Conservation (phyloP, 768 basidiomycete genomes). For the Pluteus cervinus region DNA sequence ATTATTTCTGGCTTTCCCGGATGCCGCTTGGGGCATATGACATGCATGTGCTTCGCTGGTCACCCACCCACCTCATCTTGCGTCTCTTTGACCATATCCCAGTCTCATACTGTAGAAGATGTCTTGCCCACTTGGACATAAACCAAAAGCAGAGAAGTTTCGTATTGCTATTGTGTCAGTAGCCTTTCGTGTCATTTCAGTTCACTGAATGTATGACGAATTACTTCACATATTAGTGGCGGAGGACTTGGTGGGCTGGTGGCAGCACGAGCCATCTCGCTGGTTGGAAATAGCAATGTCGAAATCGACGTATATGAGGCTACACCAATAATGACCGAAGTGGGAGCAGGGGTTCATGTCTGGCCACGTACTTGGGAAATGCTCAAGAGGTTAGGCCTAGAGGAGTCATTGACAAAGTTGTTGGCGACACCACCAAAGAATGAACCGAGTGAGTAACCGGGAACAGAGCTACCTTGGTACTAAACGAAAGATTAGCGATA, state of each 20-base stretch:
- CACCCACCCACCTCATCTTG: too few species aligned
- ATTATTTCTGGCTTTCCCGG: too few species aligned
- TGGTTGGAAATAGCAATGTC: constrained; percentile 10
- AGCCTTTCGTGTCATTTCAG: too few species aligned
- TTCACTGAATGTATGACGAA: too few species aligned
- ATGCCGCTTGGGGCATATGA: too few species aligned
- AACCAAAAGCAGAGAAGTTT: too few species aligned
- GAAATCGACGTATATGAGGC: constrained; percentile 39
- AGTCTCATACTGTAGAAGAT: too few species aligned
- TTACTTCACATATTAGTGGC: too few species aligned
- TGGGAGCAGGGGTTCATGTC: constrained; percentile 39
- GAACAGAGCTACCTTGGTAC: neutral
- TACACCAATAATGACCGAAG: constrained; percentile 28
- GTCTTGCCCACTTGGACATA: too few species aligned
- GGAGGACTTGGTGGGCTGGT: neutral
- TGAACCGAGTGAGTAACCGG: constrained; percentile 7
- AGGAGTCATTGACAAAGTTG: constrained; percentile 12
- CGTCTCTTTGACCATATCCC: too few species aligned
- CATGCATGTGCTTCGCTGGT: too few species aligned
- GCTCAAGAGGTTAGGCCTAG: constrained; percentile 31
- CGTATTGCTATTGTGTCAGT: too few species aligned
- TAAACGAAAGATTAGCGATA: constrained; percentile 4
- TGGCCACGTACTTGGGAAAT: constrained; percentile 35
- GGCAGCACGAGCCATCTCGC: neutral
- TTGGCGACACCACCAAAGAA: constrained; percentile 12